Percentiles rank a stretch among this genome's conserved stretches.
These are phyloP conservation scores for Ogataea hybrid DNA, from an alignment of 1,139 yeast genomes.

Conservation along the genomic window DNA sequence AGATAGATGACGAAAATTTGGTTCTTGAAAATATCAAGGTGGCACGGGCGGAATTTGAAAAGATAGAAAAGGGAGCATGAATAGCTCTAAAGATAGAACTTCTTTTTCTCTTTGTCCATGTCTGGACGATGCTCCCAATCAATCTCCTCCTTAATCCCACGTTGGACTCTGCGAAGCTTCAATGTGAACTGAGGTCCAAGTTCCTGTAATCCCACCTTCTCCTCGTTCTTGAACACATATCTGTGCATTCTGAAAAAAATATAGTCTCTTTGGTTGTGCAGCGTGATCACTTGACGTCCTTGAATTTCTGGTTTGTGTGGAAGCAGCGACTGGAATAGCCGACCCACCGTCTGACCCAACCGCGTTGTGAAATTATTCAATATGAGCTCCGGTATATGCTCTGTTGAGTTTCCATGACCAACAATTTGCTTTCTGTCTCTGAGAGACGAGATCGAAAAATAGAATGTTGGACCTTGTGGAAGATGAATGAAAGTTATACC, in stretches of 20 bases:
- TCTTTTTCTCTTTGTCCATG: conserved; percentile 94
- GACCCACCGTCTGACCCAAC: conserved; percentile 88
- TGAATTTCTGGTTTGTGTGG: conserved; percentile 92
- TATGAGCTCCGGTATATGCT: conserved; percentile 87
- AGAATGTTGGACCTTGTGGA: conserved; percentile 94
- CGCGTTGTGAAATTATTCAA: conserved; percentile 90
- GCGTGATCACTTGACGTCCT: conserved; percentile 92
- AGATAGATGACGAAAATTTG: conserved; percentile 57
- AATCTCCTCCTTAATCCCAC: conserved; percentile 85
- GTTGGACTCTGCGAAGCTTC: conserved; percentile 82
- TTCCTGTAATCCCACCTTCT: conserved; percentile 91
- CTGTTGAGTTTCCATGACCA: conserved; percentile 91
- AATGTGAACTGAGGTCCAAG: conserved; percentile 95
- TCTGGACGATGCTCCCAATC: conserved; percentile 97
- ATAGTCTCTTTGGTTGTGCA: conserved; percentile 94
- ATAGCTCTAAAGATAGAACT: conserved; percentile 66
- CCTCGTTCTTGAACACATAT: conserved; percentile 84
- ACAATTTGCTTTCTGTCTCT: conserved; percentile 69
- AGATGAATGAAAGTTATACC: conserved; percentile 91
- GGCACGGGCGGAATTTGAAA: conserved; percentile 59
- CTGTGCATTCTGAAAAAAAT: conserved; percentile 95
- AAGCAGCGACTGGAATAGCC: conserved; percentile 85
- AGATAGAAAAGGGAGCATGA: conserved; percentile 25
- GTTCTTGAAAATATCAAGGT: conserved; percentile 66
- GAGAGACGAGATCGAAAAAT: conserved; percentile 81